Evolutionary conservation across 1,139 yeast genomes (phyloP).

Genomic region (Debaryomyces robertsiae): DNA sequence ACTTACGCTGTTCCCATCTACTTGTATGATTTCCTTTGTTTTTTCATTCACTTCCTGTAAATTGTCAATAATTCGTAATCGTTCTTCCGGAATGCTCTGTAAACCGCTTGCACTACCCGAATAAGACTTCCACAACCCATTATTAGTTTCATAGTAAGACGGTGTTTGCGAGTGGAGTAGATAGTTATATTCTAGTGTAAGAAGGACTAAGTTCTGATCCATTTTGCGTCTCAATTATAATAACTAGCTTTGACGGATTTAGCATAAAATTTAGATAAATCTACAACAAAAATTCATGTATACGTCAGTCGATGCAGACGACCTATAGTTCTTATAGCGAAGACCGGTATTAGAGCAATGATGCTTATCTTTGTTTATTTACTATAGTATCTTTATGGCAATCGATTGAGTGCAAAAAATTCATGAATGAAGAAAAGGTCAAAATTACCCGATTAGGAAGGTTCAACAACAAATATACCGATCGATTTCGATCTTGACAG

Average conservation of each 20-base stretch:
- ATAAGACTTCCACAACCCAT: slow-evolving; percentile 37
- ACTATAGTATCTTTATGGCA: slow-evolving; percentile 8
- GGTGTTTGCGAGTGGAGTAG: slow-evolving; percentile 31
- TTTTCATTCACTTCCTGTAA: slow-evolving; percentile 22
- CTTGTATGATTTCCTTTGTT: slow-evolving; percentile 22
- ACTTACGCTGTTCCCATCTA: slow-evolving; percentile 25
- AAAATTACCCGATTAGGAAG: slow-evolving; percentile 5
- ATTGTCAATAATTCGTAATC: slow-evolving; percentile 31
- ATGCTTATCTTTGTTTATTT: slow-evolving; percentile 9
- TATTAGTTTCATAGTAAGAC: slow-evolving; percentile 32
- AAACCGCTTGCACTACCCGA: slow-evolving; percentile 14
- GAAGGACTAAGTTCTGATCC: slow-evolving; percentile 22
- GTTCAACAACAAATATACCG: slow-evolving; percentile 20
- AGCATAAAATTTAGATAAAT: not conserved
- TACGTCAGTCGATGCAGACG: not conserved
- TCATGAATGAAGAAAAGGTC: not conserved
- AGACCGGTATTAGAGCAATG: not conserved
- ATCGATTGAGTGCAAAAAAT: slow-evolving; percentile 4
- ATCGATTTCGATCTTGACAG: slow-evolving; percentile 23
- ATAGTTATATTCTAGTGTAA: slow-evolving; percentile 43
- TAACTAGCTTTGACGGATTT: too few relatives aligned
- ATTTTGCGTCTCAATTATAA: slow-evolving; percentile 8
- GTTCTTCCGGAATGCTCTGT: slow-evolving; percentile 14
- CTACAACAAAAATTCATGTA: too few relatives aligned
- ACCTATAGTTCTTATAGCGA: slow-evolving; percentile 1